Conservation (phyloP, 345 rosid genomes). For the Populus alba region DNA sequence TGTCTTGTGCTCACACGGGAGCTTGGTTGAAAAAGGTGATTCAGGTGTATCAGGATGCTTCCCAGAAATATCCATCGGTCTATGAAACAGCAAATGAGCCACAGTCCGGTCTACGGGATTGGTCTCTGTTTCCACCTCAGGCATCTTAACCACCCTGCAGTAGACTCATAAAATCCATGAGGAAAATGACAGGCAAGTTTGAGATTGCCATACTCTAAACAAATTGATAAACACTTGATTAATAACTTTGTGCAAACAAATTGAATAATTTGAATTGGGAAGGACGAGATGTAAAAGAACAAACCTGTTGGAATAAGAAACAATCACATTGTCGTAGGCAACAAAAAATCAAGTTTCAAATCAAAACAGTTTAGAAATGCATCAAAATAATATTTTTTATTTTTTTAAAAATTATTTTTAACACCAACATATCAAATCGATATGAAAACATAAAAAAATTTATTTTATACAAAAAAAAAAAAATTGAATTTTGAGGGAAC, state of each 20-base stretch:
- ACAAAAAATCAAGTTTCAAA: neutral
- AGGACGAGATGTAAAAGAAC: neutral
- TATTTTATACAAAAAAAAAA: no score
- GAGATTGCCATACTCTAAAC: neutral
- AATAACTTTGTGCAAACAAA: neutral
- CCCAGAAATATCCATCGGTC: conserved; percentile 48
- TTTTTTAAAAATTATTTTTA: no score
- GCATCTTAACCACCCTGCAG: conserved; percentile 47
- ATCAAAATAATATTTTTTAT: no score
- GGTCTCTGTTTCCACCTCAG: conserved; percentile 76
- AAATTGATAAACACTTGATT: neutral
- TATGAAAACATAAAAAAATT: no score
- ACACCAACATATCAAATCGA: no score
- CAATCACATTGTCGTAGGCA: neutral
- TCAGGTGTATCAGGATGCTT: conserved; percentile 55
- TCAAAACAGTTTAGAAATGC: neutral
- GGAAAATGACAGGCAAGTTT: neutral
- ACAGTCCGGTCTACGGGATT: conserved; percentile 83
- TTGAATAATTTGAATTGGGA: neutral
- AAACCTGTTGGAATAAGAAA: neutral
- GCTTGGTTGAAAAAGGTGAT: conserved; percentile 53
- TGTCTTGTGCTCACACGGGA: conserved; percentile 36
- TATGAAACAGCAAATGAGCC: conserved; percentile 85
- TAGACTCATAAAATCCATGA: neutral
- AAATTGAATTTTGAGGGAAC: no score